Evolutionary conservation across 257 asterid species (phyloP).

Genomic region (Ligustrum vulgare): DNA sequence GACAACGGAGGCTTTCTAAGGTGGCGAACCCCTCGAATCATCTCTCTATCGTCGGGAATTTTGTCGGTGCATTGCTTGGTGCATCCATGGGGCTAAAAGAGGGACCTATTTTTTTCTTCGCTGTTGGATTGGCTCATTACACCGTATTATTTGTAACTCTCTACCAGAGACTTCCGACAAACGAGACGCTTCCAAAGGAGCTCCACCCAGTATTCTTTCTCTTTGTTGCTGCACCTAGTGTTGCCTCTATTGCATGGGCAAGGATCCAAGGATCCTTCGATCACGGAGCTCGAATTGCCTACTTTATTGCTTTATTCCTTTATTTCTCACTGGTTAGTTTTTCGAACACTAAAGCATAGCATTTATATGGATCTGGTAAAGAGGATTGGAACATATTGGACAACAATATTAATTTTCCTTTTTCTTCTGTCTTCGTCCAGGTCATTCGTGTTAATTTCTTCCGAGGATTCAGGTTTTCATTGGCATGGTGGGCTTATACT

Average conservation of each 20-base stretch:
- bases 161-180: conserved; percentile 90
- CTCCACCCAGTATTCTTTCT: conserved; percentile 96
- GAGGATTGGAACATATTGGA: too few species aligned
- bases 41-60: conserved; percentile 71
- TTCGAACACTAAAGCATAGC: background rate
- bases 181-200: conserved; percentile 85
- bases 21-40: conserved; percentile 95
- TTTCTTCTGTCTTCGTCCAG: conserved; percentile 39
- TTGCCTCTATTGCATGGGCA: conserved; percentile 97
- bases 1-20: conserved; percentile 76
- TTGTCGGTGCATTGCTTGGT: conserved; percentile 93
- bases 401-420: conserved; percentile 7
- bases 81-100: conserved; percentile 86
- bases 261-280: conserved; percentile 72
- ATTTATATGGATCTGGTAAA: background rate
- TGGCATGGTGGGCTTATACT: conserved; percentile 97
- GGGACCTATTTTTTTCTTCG: conserved; percentile 86
- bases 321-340: conserved; percentile 71
- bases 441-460: conserved; percentile 82
- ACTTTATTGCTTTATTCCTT: conserved; percentile 85
- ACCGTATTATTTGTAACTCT: conserved; percentile 78
- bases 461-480: conserved; percentile 78
- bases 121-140: conserved; percentile 90
- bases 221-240: conserved; percentile 89
- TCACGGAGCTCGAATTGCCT: conserved; percentile 59